Evolutionary conservation across 495 filamentous ascomycete genomes (phyloP).

Genomic region (Geoglossum glabrum): DNA sequence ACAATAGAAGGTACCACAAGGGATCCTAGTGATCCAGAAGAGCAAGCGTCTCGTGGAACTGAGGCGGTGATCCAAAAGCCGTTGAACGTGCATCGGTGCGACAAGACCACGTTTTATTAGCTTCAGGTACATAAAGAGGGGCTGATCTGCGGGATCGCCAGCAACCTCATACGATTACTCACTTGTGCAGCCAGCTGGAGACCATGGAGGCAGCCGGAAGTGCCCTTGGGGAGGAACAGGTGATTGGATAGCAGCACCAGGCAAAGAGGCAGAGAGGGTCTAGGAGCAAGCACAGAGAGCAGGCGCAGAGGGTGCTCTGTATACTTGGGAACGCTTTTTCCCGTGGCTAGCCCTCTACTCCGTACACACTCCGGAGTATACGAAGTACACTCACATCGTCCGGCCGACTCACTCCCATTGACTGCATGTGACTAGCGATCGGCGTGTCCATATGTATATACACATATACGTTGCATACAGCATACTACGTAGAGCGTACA

Average conservation of each 20-base stretch:
- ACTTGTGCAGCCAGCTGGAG: background rate
- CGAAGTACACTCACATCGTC: too few relatives aligned
- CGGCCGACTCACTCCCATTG: too few relatives aligned
- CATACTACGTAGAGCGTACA: too few relatives aligned
- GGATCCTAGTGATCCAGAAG: background rate
- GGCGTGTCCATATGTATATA: too few relatives aligned
- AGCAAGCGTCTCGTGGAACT: background rate
- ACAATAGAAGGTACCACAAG: background rate
- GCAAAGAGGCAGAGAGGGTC: background rate
- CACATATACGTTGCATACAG: too few relatives aligned
- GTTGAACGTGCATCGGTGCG: background rate
- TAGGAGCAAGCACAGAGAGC: background rate
- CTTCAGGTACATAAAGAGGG: background rate
- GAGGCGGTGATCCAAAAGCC: background rate
- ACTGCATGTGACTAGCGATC: too few relatives aligned
- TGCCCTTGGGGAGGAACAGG: background rate
- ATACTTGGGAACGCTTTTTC: too few relatives aligned
- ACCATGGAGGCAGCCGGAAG: background rate
- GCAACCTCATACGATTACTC: background rate
- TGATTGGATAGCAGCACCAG: background rate
- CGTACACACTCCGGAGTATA: too few relatives aligned
- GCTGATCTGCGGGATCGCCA: background rate
- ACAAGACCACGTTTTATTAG: constrained; percentile 1
- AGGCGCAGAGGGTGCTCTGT: too few relatives aligned
- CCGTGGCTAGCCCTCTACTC: too few relatives aligned